phyloP scores from a whole-genome alignment of 805 yeast species.

The Zygosaccharomyces kombuchaensis region DNA sequence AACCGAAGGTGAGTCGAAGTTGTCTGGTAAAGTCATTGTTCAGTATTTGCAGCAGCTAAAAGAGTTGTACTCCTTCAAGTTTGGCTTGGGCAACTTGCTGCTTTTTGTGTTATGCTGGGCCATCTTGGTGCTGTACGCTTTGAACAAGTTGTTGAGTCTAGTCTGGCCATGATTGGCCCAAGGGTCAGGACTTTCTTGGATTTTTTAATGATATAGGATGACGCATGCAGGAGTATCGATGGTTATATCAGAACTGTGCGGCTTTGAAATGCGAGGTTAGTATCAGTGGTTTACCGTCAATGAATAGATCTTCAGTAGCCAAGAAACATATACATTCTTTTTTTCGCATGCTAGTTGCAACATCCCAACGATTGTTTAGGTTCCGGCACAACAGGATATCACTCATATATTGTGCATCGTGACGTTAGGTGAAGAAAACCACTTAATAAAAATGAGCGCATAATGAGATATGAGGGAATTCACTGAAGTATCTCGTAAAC shows the following conservation, averaged over 20 bases:
- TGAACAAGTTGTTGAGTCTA: constrained; percentile 26
- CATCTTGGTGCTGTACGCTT: constrained; percentile 29
- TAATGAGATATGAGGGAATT: too few relatives aligned
- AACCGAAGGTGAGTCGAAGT: constrained; percentile 50
- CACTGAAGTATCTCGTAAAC: too few relatives aligned
- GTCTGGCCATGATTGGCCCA: constrained; percentile 9
- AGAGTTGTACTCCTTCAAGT: constrained; percentile 45
- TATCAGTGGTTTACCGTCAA: too few relatives aligned
- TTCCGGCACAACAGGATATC: too few relatives aligned
- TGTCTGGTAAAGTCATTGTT: constrained; percentile 46
- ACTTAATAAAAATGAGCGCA: too few relatives aligned
- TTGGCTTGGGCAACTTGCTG: constrained; percentile 39
- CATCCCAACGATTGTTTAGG: too few relatives aligned
- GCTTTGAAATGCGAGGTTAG: background rate
- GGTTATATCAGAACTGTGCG: background rate
- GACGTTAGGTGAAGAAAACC: too few relatives aligned
- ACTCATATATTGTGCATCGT: too few relatives aligned
- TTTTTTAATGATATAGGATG: background rate
- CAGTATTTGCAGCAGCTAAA: constrained; percentile 45
- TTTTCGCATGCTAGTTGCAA: too few relatives aligned
- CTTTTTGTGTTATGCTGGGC: constrained; percentile 33
- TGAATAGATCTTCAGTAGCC: too few relatives aligned
- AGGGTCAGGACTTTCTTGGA: background rate
- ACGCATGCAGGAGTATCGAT: background rate
- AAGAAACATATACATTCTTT: too few relatives aligned